Base-by-base conservation (phyloP, 768 basidiomycete genomes). In the Mycena vulgaris region DNA sequence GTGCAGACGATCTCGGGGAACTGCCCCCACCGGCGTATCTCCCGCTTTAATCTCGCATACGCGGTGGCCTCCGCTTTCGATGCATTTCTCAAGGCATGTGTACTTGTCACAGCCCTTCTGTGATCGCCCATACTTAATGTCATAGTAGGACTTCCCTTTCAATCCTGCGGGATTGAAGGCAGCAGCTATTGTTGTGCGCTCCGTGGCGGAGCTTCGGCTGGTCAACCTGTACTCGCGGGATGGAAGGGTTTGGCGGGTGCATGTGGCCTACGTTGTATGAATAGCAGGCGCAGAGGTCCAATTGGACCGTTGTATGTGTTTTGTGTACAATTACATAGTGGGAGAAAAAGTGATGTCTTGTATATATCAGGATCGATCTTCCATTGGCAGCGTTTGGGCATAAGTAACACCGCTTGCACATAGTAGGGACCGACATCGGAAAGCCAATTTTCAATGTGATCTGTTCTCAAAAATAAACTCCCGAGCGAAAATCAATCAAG, bases 21-120 rank as follows among this genome's bases (percentile, higher is more conserved):
- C 61, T 73, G 72, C 14, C 31, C 61, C 1, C 72, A 73, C 37
- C 53, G 72, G 17, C 45, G 52, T 3, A 69, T 73, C 23, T 63
- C 72, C 27, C 68, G 72, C 56, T 73, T 66, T 25, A 73, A 73
- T 51, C 72, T 73, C 42, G 72, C 72, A 7, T 73, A 70, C 48
- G 59, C 57, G 2, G 62, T 73, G 10, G 64, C 72, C 1, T 63
- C 68, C 11, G 68, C 68, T 28, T 73, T 63, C 35, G 65, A 70
- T 23, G 39, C 64, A 16, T 73, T 70, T 37, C 65, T 73, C 56
- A 66, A 51, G 64, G 72, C 53, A 47, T 40, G 62, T 61, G n/a
- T n/a, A n/a, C n/a, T n/a, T n/a, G 42, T 11, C 42, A 17, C 19
- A 6, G 40, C 42, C 3, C 8, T 7, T 45, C 14, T 6, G 42